A percentile compares a stretch with the other conserved stretches of the same genome.
Conservation (phyloP, 2,329 filamentous ascomycete genomes). For the Colletotrichum incanum region DNA sequence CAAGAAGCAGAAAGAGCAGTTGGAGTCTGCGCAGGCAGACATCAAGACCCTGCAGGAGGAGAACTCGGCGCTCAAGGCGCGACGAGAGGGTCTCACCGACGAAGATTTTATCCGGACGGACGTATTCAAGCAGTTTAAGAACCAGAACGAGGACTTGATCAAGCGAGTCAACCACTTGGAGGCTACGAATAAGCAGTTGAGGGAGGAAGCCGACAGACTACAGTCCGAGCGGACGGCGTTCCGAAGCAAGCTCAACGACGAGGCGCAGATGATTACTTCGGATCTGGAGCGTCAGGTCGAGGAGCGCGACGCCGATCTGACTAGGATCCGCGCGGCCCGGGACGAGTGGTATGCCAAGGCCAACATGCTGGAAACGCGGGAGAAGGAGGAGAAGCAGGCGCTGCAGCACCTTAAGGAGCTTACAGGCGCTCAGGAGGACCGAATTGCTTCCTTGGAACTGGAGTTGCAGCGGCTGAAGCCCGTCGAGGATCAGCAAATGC, state of each 20-base stretch:
- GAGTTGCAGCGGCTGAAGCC: constrained; percentile 81
- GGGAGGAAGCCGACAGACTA: constrained; percentile 87
- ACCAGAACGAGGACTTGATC: constrained; percentile 92
- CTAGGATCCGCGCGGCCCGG: constrained; percentile 85
- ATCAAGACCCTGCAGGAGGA: constrained; percentile 83
- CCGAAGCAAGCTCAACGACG: constrained; percentile 84
- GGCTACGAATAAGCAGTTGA: constrained; percentile 86
- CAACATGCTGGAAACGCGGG: constrained; percentile 81
- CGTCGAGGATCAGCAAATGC: constrained; percentile 62
- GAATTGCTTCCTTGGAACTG: constrained; percentile 86
- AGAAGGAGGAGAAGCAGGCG: constrained; percentile 82
- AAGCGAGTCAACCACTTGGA: constrained; percentile 93
- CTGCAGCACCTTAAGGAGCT: constrained; percentile 85
- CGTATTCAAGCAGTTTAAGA: constrained; percentile 92
- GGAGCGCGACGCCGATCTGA: constrained; percentile 86
- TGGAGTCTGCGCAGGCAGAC: constrained; percentile 84
- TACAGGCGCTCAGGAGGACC: constrained; percentile 82
- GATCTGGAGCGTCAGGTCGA: constrained; percentile 89
- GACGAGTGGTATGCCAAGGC: constrained; percentile 91
- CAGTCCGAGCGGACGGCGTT: constrained; percentile 89
- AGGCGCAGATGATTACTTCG: constrained; percentile 79
- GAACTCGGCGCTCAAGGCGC: constrained; percentile 79
- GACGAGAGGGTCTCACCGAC: constrained; percentile 83
- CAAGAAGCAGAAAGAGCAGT: constrained; percentile 89
- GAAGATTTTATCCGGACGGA: constrained; percentile 96